These are phyloP conservation scores for Lepiota venenata DNA, from an alignment of 768 basidiomycete genomes.

Conservation along the genomic window DNA sequence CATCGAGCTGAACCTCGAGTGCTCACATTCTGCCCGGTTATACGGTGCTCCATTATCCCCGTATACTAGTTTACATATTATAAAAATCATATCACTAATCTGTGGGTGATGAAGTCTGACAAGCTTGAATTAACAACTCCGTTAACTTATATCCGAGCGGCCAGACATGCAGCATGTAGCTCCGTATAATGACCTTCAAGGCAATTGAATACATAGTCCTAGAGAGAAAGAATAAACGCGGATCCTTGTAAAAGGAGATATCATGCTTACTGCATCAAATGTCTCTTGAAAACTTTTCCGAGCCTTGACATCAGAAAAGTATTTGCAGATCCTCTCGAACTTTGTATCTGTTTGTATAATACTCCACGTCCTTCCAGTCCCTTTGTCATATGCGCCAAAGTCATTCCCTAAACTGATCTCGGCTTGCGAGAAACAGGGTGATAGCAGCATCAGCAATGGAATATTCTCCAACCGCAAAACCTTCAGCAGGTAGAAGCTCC, in stretches of 20 bases:
- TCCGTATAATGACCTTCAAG: too few relatives aligned
- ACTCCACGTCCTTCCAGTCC: constrained; percentile 43
- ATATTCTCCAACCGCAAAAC: constrained; percentile 46
- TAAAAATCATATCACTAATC: too few relatives aligned
- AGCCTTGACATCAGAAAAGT: constrained; percentile 41
- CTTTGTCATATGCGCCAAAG: constrained; percentile 45
- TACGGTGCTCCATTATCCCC: too few relatives aligned
- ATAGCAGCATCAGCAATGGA: constrained; percentile 64
- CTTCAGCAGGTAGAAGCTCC: constrained; percentile 42
- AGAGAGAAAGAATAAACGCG: background rate
- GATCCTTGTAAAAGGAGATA: background rate
- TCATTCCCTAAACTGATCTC: constrained; percentile 45
- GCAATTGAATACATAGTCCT: background rate
- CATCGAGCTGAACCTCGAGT: too few relatives aligned
- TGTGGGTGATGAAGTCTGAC: too few relatives aligned
- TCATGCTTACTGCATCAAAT: constrained; percentile 46
- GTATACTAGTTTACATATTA: too few relatives aligned
- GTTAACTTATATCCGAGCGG: too few relatives aligned
- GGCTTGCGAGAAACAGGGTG: constrained; percentile 56
- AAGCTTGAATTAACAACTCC: too few relatives aligned
- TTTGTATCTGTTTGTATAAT: constrained; percentile 39
- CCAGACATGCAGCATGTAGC: too few relatives aligned
- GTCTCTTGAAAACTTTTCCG: constrained; percentile 57
- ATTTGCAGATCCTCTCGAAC: constrained; percentile 48
- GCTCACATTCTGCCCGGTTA: too few relatives aligned